Evolutionary conservation across 2,329 filamentous ascomycete genomes (phyloP), one percentile per base, ranked within the genome.

Genomic region (Talaromyces verruculosus): DNA sequence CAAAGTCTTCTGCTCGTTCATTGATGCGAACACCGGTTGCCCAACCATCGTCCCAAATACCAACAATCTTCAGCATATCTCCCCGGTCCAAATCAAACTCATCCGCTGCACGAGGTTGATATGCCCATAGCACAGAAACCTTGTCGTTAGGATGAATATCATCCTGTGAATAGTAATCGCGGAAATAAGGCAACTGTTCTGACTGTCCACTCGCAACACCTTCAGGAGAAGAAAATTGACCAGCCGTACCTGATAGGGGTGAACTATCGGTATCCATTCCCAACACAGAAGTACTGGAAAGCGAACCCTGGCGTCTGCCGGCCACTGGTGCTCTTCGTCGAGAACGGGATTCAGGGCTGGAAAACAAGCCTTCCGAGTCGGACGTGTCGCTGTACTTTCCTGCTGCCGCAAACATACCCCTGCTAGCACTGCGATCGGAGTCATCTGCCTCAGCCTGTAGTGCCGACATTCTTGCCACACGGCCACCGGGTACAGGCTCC

Each of bases 1-100:
- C 91, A 88, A 92, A 97, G 69, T 97, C 92, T 68, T 98, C 94
- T 2, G 93, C 93, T 64, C 88, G 86, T 72, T 96, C 91, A 63
- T 89, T 85, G 65, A 96, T 82, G 75, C 96, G 85, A 64, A 97
- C 86, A 72, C 95, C 95, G 1, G 95, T 99, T 11, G 95, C 95
- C 95, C 95, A 99, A 57, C 95, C 95, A 76, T 99, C 95, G 74
- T 99, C 95, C 95, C 95, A 99, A 71, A 99, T 99, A 68, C 95
- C 95, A 37, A 98, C 90, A 15, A 99, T 89, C 81, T 97, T 98
- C 74, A 99, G 85, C 93, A 99, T 97, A 75, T 99, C 95, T 63
- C 95, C 95, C 66, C 95, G 88, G 73, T 98, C 95, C 43, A 99
- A 84, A 45, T 92, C 85, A 74, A 98, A 98, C 75, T 99, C 95